Evolutionary conservation across 192 early-diverging fungal species (phyloP), one percentile per base, ranked within the genome.

Genomic region (Backusella westeae): DNA sequence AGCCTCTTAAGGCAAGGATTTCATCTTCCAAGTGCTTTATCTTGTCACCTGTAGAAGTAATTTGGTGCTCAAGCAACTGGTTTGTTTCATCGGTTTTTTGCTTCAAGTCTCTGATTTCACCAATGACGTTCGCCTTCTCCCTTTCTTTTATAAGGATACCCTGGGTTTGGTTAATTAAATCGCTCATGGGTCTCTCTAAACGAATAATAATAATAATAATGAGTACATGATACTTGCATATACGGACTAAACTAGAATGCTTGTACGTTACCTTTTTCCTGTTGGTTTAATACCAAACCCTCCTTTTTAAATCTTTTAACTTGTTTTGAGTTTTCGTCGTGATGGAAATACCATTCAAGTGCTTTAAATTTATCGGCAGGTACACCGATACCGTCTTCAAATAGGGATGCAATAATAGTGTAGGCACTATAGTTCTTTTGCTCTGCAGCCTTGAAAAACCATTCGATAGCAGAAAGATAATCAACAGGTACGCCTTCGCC

Each of bases 241-340:
- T n/a, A 8, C 46, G 5, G 17, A 49, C 17, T 49, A 49, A 49
- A 49, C 19, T 49, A n/a, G n/a, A 49, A n/a, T 21, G 46, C 6
- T 49, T n/a, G 19, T 4, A n/a, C 19, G 32, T 49, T 63, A 63
- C 56, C 56, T 63, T 63, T 63, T 29, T 63, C 56, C 7, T 63
- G 56, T 4, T 63, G 56, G 12, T 63, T 63, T 63, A 63, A 63
- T 26, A 63, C 26, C 56, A 63, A 29, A 4, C n/a, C n/a, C n/a
- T 63, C 56, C 12, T 63, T 63, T 29, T 63, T 63, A 63, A 63
- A 63, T n/a, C 56, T 26, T 63, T 63, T 63, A 23, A 63, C 56
- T 26, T 63, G 56, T 26, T 63, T 63, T 12, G 56, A 63, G 9
- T 63, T 63, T 29, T 63, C 56, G 26, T 63, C 56, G 26, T 63